These are phyloP conservation scores for Echinosophora koreensis DNA, from an alignment of 306 rosid genomes.

Conservation along the genomic window DNA sequence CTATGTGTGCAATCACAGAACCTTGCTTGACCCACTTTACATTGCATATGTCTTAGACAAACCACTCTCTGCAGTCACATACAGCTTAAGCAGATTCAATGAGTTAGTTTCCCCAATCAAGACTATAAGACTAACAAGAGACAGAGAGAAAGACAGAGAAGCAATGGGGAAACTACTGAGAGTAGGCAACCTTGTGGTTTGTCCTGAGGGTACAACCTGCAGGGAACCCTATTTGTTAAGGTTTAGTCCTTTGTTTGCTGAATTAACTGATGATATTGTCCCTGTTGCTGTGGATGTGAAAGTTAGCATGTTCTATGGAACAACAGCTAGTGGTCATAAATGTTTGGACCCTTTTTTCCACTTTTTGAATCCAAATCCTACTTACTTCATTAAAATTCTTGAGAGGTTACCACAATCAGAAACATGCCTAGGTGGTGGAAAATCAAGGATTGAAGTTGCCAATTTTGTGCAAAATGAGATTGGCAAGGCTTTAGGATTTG, in stretches of 20 bases:
- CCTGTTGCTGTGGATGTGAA: conserved; percentile 70
- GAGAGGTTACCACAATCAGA: conserved; percentile 45
- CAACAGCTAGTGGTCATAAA: conserved; percentile 70
- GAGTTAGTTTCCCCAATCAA: conserved; percentile 66
- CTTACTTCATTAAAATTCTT: conserved; percentile 48
- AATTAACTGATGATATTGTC: conserved; percentile 62
- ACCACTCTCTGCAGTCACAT: conserved; percentile 64
- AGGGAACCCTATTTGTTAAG: conserved; percentile 79
- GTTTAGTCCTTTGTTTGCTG: conserved; percentile 82
- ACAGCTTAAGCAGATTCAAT: conserved; percentile 65
- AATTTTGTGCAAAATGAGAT: conserved; percentile 71
- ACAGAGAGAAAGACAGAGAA: conserved; percentile 57
- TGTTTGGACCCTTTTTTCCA: conserved; percentile 61
- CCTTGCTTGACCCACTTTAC: conserved; percentile 75
- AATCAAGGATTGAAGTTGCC: conserved; percentile 67
- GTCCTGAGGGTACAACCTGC: conserved; percentile 89
- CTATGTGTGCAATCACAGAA: conserved; percentile 81
- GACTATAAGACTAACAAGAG: conserved; percentile 61
- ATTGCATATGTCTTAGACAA: conserved; percentile 49
- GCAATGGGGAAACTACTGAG: conserved; percentile 56
- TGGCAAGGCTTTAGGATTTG: conserved; percentile 62
- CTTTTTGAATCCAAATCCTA: conserved; percentile 62
- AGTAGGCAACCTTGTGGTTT: conserved; percentile 67
- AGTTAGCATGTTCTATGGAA: conserved; percentile 71
- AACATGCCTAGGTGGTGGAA: conserved; percentile 57